phyloP scores from a whole-genome alignment of 805 yeast species.

The Myxozyma vanderwaltii region DNA sequence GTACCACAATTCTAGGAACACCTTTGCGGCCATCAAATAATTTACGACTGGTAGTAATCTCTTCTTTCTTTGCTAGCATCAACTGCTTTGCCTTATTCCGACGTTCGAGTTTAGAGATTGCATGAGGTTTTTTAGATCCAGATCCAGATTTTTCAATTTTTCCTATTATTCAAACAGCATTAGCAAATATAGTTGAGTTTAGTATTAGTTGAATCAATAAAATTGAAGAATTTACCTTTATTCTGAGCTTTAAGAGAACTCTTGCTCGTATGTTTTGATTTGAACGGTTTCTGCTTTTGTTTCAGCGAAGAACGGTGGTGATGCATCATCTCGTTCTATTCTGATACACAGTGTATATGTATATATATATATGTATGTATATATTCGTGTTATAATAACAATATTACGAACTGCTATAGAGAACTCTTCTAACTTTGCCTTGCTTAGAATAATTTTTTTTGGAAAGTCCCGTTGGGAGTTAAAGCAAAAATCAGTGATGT shows the following conservation, averaged over 20 bases:
- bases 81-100: conserved; percentile 78
- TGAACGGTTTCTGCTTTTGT: conserved; percentile 85
- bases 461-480: conserved; percentile 7
- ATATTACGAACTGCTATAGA: too few species aligned
- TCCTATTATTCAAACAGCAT: conserved; percentile 53
- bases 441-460: conserved; percentile 1
- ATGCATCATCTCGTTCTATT: conserved; percentile 42
- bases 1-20: conserved; percentile 73
- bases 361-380: too few species aligned
- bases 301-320: conserved; percentile 84
- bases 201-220: not conserved
- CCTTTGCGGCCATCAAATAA: conserved; percentile 79
- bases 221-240: conserved; percentile 43
- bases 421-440: not conserved
- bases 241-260: conserved; percentile 76
- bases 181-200: not conserved
- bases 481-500: not conserved
- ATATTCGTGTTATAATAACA: too few species aligned
- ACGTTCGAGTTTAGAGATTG: conserved; percentile 61
- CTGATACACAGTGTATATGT: too few species aligned
- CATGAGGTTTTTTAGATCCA: conserved; percentile 39
- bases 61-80: conserved; percentile 68
- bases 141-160: conserved; percentile 72
- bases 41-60: conserved; percentile 59
- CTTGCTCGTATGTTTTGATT: conserved; percentile 87